Conservation (phyloP, 108 stramenopile genomes). For the Pseudonitzschia multistriata region DNA sequence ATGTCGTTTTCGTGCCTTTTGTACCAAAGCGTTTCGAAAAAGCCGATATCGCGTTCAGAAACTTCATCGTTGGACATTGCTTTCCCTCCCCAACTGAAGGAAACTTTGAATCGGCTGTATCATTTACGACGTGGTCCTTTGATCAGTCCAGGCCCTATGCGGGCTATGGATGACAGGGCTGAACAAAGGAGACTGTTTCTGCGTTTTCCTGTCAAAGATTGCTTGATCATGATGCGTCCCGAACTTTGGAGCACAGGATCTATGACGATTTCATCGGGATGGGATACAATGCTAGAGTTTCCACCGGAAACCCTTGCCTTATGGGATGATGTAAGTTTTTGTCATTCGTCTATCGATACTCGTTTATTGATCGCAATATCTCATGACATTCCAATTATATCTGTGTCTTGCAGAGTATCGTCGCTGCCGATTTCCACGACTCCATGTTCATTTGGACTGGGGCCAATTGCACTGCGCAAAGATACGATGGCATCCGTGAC, state of each 20-base stretch:
- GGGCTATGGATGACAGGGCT: constrained; percentile 57
- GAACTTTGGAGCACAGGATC: constrained; percentile 49
- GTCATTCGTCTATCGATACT: background rate
- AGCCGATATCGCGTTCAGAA: constrained; percentile 15
- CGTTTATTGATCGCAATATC: background rate
- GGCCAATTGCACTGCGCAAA: constrained; percentile 10
- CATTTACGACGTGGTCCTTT: constrained; percentile 56
- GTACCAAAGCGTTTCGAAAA: background rate
- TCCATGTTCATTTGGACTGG: constrained; percentile 55
- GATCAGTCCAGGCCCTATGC: constrained; percentile 56
- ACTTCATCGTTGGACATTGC: constrained; percentile 55
- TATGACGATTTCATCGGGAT: constrained; percentile 3
- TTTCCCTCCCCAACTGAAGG: constrained; percentile 54
- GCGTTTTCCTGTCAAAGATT: constrained; percentile 56
- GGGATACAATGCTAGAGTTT: constrained; percentile 17
- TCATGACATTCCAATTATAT: background rate
- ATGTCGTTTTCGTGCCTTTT: background rate
- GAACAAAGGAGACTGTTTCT: constrained; percentile 47
- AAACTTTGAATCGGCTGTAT: constrained; percentile 45
- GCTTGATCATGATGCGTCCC: constrained; percentile 58
- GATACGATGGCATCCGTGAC: constrained; percentile 42
- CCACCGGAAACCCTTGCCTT: constrained; percentile 45
- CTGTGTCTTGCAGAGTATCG: constrained; percentile 24
- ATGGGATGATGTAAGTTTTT: constrained; percentile 49
- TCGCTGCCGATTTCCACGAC: constrained; percentile 54